Percentiles rank a stretch among this genome's conserved stretches.
These are phyloP conservation scores for Trichophyton verrucosum DNA, from an alignment of 2,329 filamentous ascomycete genomes.

Conservation along the genomic window DNA sequence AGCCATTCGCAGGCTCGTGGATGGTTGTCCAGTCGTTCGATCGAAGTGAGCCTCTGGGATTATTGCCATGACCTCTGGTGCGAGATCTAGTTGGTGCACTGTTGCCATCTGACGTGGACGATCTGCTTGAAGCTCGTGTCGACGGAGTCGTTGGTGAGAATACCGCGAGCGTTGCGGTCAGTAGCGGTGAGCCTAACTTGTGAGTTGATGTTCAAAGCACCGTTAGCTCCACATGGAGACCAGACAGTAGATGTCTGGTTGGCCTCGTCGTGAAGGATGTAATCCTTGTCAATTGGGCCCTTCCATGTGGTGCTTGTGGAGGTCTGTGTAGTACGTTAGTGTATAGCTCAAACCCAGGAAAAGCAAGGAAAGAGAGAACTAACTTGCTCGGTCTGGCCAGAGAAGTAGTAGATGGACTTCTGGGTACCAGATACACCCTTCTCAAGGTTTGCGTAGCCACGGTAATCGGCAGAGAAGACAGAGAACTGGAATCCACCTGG, in stretches of 20 bases:
- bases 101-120: conserved; percentile 34
- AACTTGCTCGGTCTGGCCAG: conserved; percentile 34
- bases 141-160: conserved; percentile 39
- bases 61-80: neutral
- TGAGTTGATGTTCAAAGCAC: conserved; percentile 44
- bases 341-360: neutral
- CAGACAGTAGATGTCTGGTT: conserved; percentile 38
- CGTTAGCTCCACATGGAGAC: conserved; percentile 40
- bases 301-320: conserved; percentile 30
- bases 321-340: conserved; percentile 16
- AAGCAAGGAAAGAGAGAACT: neutral
- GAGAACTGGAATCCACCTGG: conserved; percentile 43
- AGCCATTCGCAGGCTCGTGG: neutral
- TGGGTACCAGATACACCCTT: conserved; percentile 36
- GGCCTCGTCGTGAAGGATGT: conserved; percentile 36
- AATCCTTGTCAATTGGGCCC: conserved; percentile 34
- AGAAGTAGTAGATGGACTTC: conserved; percentile 45
- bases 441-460: conserved; percentile 39
- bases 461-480: conserved; percentile 41
- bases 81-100: conserved; percentile 19
- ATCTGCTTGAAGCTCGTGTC: conserved; percentile 37
- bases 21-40: neutral
- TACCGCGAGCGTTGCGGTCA: conserved; percentile 24
- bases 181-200: conserved; percentile 33
- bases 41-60: neutral